Base-by-base conservation (phyloP, 1,139 yeast species). In the Yamadazyma buinensis region DNA sequence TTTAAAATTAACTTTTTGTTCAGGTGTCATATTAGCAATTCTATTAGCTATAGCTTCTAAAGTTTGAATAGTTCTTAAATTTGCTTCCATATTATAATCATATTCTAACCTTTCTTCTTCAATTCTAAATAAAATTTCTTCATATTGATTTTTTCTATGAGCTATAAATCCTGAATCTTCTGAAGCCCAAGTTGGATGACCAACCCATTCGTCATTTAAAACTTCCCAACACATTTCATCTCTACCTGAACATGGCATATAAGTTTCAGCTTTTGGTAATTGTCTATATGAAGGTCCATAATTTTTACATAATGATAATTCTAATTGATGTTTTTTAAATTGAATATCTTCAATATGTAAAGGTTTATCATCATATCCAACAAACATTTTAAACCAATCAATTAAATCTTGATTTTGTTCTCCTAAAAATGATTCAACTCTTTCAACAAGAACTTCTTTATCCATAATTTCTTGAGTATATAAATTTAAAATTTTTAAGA, bases 191-290 rank as follows among this genome's bases (percentile, higher is more conserved):
- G 96, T 95, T 25, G 99, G 99, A 59, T 90, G 97, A 3, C 97
- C 97, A 18, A 92, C 97, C 97, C 97, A 94, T 61, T 92, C 97
- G 57, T 92, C 98, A 58, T 92, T 92, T 48, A 94, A 72, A 18
- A 92, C 96, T 56, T 92, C 97, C 97, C 97, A 90, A 57, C 98
- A 94, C 94, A 94, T 86, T 53, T 90, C 97, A 59, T 94, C 99
- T 48, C 98, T 77, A 17, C 98, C 98, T 8, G 96, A 86, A 53
- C 97, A 90, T 14, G 97, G 97, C 96, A 90, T 88, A 53, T 80
- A 85, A 0, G 96, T 87, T 56, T 92, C 97, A 1, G 94, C 79
- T 52, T 92, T 92, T 20, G 99, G 99, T 35, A 94, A 70, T 50
- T 85, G 79, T 52, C 97, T 77, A 59, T 92, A 92, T 25, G 95